Evolutionary conservation across 2,329 filamentous ascomycete species (phyloP).

Genomic region (Talaromyces sp.): DNA sequence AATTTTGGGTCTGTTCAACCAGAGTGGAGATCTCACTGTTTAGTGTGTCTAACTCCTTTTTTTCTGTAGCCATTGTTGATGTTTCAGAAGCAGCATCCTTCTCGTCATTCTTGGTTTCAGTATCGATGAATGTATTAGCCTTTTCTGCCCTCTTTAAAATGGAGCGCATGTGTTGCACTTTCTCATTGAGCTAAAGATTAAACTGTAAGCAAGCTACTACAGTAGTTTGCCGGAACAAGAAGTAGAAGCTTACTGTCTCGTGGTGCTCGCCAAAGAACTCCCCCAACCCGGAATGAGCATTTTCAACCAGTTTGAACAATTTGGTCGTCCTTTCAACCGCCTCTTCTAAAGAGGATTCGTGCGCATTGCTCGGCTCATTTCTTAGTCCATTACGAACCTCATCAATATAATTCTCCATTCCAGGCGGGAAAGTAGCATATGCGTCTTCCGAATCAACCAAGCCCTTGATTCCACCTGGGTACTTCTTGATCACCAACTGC

Average conservation of each 20-base stretch:
- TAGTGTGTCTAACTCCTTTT: neutral
- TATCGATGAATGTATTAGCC: neutral
- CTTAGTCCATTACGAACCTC: neutral
- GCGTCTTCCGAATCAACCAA: neutral
- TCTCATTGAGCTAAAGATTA: neutral
- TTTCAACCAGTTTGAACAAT: neutral
- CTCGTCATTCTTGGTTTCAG: neutral
- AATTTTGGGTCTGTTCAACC: neutral
- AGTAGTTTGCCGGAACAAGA: neutral
- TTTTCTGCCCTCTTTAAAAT: neutral
- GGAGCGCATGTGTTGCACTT: neutral
- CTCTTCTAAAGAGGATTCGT: neutral
- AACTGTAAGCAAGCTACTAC: neutral
- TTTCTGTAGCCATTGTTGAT: neutral
- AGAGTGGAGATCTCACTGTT: neutral
- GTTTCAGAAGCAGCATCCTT: neutral
- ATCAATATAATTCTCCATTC: neutral
- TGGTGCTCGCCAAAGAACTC: neutral
- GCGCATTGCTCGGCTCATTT: neutral
- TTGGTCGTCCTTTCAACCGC: neutral
- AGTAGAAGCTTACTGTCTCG: neutral
- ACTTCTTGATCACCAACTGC: neutral
- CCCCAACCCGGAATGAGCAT: neutral
- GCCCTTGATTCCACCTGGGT: neutral
- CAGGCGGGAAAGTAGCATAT: neutral